Base-by-base conservation (phyloP, 495 filamentous ascomycete genomes). In the Penicillium samsonianum region DNA sequence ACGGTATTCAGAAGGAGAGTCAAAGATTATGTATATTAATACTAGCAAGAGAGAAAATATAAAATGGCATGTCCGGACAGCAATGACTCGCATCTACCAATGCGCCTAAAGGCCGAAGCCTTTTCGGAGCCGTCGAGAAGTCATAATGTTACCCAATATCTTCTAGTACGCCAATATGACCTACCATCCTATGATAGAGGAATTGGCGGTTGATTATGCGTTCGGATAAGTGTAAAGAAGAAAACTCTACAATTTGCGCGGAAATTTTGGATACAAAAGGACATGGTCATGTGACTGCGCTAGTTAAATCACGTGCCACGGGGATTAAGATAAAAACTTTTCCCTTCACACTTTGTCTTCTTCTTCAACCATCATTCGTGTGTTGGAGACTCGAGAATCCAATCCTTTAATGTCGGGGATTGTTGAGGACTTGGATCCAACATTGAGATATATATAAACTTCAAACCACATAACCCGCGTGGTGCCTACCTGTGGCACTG, bases 81-180 rank as follows among this genome's bases (percentile, higher is more conserved):
- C 72, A 72, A 61, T 67, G 74, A 70, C 73, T 72, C 56, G 63
- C 64, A 69, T 67, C 73, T 61, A 72, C 75, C 68, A 76, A 61
- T 61, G 72, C 71, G 62, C 62, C 53, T 28, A 56, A 54, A 55
- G 60, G 53, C 59, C 63, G 31, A 59, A 64, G 56, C 65, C 53
- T 53, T 53, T 46, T 62, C 60, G 61, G 57, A 59, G 62, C 71
- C 65, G 67, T 73, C 54, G 67, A 64, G 61, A 46, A 75, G 70
- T 60, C 67, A 59, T 71, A 71, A 66, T 47, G 63, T 31, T 62
- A 52, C 57, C 62, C 52, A 51, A 20, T 56, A 76, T 68, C 63
- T 59, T 80, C 74, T 80, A 63, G 77, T 77, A 72, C 77, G 77
- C 77, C 77, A 80, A 80, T 80, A 80, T 80, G 77, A 80, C 77